Percentiles rank a stretch among this genome's conserved stretches.
phyloP scores from a whole-genome alignment of 495 filamentous ascomycete genomes.

The Acidiella bohemica region DNA sequence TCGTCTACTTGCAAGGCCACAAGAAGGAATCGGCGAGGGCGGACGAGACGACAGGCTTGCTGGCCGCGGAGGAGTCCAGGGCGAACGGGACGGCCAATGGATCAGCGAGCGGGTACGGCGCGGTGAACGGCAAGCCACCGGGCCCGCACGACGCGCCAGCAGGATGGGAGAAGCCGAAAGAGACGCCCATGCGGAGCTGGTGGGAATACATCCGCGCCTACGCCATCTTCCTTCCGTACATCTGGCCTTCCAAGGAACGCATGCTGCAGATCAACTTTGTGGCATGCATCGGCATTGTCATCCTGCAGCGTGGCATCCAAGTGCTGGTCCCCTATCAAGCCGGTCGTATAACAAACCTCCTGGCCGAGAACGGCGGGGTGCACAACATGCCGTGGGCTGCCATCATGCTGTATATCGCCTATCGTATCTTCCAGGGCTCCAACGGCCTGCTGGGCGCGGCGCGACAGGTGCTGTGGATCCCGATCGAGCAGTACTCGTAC shows the following conservation, averaged over 20 bases:
- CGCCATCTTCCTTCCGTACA: conserved; percentile 79
- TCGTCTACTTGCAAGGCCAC: conserved; percentile 30
- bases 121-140: conserved; percentile 21
- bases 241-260: conserved; percentile 72
- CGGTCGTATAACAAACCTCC: conserved; percentile 53
- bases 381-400: conserved; percentile 48
- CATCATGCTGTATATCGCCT: conserved; percentile 67
- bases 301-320: conserved; percentile 68
- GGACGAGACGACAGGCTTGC: conserved; percentile 40
- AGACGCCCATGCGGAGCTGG: conserved; percentile 56
- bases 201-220: conserved; percentile 87
- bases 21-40: conserved; percentile 28
- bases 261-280: conserved; percentile 63
- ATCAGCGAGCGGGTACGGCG: conserved; percentile 37
- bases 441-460: conserved; percentile 75
- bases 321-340: conserved; percentile 66
- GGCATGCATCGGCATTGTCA: conserved; percentile 61
- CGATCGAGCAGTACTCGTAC: conserved; percentile 91
- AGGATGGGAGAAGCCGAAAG: conserved; percentile 55
- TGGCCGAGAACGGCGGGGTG: conserved; percentile 40
- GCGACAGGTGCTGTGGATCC: conserved; percentile 80
- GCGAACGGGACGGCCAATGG: conserved; percentile 30
- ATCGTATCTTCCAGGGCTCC: conserved; percentile 73
- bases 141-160: conserved; percentile 30
- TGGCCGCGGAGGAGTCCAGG: conserved; percentile 31